Evolutionary conservation across 2,329 filamentous ascomycete genomes (phyloP).

Genomic region (Xylariaceae sp.): DNA sequence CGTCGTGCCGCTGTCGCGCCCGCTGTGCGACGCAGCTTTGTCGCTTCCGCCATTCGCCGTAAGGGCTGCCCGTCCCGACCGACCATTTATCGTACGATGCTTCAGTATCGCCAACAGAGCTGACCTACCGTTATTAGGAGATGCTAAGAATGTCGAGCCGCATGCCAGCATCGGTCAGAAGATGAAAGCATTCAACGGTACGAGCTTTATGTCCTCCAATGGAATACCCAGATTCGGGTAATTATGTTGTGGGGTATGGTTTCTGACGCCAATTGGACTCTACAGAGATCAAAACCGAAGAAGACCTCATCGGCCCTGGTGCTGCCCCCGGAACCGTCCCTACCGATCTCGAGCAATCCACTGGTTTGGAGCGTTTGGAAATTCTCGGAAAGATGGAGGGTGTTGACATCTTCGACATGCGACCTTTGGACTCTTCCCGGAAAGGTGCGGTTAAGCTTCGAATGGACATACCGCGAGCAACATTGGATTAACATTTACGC

Average conservation of each 20-base stretch:
- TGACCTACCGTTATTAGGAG: slow-evolving; percentile 31
- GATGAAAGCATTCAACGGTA: slow-evolving; percentile 43
- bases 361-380: slow-evolving; percentile 96
- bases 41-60: slow-evolving; percentile 59
- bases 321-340: slow-evolving; percentile 78
- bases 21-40: slow-evolving; percentile 54
- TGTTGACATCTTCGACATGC: slow-evolving; percentile 97
- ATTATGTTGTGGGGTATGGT: background rate
- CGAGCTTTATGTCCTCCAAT: slow-evolving; percentile 18
- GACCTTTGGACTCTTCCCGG: slow-evolving; percentile 85
- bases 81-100: slow-evolving; percentile 27
- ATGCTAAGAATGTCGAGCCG: slow-evolving; percentile 42
- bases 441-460: slow-evolving; percentile 52
- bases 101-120: slow-evolving; percentile 26
- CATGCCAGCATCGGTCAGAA: slow-evolving; percentile 39
- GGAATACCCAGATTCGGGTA: slow-evolving; percentile 1
- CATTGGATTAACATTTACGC: slow-evolving; percentile 18
- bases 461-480: slow-evolving; percentile 1
- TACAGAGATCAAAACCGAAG: slow-evolving; percentile 74
- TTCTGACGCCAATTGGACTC: slow-evolving; percentile 20
- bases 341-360: slow-evolving; percentile 92
- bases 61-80: slow-evolving; percentile 28
- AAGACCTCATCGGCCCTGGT: slow-evolving; percentile 84
- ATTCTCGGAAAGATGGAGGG: slow-evolving; percentile 99
- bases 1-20: slow-evolving; percentile 54